A percentile compares a stretch with the other conserved stretches of the same genome.
Evolutionary conservation across 306 rosid species (phyloP).

Genomic region (Neltuma alba): DNA sequence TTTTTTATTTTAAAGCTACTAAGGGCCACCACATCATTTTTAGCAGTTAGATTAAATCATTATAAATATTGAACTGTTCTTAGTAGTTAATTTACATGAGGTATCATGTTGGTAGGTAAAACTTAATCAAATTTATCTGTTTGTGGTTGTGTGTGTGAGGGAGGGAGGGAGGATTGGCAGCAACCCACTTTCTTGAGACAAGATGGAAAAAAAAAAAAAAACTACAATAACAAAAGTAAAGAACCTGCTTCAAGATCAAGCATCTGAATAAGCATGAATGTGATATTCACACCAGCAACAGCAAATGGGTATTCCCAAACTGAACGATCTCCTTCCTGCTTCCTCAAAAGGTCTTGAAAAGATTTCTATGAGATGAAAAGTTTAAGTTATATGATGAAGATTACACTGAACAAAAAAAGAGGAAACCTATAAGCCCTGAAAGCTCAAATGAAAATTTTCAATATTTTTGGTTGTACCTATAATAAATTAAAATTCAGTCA

Average conservation of each 20-base stretch:
- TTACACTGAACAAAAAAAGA: not conserved
- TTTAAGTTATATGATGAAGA: conserved; percentile 15
- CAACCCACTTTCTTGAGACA: not conserved
- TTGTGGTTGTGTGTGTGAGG: too few species aligned
- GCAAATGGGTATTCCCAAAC: conserved; percentile 99
- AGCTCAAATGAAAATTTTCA: not conserved
- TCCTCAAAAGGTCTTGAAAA: conserved; percentile 91
- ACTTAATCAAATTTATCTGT: too few species aligned
- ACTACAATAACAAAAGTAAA: conserved; percentile 31
- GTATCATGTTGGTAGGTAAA: not conserved
- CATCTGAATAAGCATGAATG: conserved; percentile 99
- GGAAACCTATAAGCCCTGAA: conserved; percentile 14
- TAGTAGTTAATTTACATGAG: not conserved
- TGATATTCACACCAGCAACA: conserved; percentile 98
- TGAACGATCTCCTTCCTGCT: conserved; percentile 98
- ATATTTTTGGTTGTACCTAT: too few species aligned
- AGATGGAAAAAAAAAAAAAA: not conserved
- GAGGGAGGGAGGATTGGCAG: too few species aligned
- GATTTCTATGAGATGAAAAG: conserved; percentile 76
- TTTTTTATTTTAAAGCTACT: too few species aligned
- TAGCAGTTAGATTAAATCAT: not conserved
- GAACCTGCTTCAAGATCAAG: conserved; percentile 99
- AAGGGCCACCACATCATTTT: not conserved
- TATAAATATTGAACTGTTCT: not conserved
- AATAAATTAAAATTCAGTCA: not conserved